A percentile compares a stretch with the other conserved stretches of the same genome.
Conservation (phyloP, 306 rosid species). For the Styphnolobium japonicum region DNA sequence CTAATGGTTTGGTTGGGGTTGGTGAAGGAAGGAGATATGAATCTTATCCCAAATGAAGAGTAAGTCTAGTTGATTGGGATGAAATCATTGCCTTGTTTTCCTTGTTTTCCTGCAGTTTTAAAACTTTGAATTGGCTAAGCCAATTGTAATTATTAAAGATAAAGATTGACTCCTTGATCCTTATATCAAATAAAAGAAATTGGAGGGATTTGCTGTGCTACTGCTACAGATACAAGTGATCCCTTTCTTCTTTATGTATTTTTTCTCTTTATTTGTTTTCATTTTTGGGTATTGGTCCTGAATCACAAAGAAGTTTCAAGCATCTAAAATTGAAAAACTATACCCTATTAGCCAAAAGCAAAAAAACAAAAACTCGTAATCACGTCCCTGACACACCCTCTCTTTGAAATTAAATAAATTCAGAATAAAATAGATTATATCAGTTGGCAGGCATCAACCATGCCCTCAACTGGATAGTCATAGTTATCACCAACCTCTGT, state of each 20-base stretch:
- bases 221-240: not conserved
- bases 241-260: not conserved
- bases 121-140: not conserved
- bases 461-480: not conserved
- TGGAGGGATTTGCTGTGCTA: not conserved
- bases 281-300: not conserved
- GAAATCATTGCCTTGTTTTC: not conserved
- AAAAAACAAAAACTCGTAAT: not conserved
- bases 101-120: not conserved
- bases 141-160: not conserved
- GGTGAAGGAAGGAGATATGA: conserved; percentile 38
- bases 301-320: not conserved
- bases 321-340: not conserved
- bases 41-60: not conserved
- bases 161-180: not conserved
- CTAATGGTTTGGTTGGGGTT: conserved; percentile 36
- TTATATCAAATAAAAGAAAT: not conserved
- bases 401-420: not conserved
- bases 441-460: not conserved
- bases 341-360: not conserved
- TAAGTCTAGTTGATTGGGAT: conserved; percentile 12
- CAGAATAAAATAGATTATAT: not conserved
- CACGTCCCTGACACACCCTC: not conserved
- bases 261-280: not conserved
- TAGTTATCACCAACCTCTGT: not conserved